Percentiles rank a stretch among this genome's conserved stretches.
phyloP scores from a whole-genome alignment of 2,329 filamentous ascomycete genomes.

The Byssoonygena ceratinophila region DNA sequence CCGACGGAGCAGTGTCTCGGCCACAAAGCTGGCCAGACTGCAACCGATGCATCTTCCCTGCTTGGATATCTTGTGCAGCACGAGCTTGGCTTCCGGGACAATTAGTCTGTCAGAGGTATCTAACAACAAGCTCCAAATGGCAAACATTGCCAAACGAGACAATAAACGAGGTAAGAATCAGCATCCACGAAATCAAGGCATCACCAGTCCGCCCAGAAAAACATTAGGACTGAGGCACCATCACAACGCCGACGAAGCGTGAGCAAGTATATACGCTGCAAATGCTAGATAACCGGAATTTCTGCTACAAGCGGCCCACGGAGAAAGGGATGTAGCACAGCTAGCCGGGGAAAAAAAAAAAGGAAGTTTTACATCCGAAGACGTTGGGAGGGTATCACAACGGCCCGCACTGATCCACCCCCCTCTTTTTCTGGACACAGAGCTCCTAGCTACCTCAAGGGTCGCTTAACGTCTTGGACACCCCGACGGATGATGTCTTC shows the following conservation, averaged over 20 bases:
- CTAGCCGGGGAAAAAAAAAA: slow-evolving; percentile 5
- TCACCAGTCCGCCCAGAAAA: neutral
- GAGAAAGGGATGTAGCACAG: slow-evolving; percentile 1
- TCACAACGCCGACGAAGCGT: slow-evolving; percentile 10
- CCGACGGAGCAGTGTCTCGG: neutral
- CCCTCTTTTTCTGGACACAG: neutral
- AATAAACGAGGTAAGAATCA: neutral
- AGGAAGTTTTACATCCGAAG: neutral
- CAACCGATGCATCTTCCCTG: slow-evolving; percentile 1
- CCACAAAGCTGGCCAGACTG: neutral
- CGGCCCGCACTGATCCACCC: slow-evolving; percentile 10
- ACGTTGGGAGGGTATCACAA: slow-evolving; percentile 9
- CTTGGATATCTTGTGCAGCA: neutral
- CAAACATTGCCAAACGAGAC: neutral
- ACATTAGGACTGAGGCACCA: neutral
- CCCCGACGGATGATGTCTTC: slow-evolving; percentile 64
- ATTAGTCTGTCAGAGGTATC: neutral
- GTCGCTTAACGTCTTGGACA: slow-evolving; percentile 63
- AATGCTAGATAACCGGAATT: neutral
- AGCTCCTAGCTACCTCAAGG: slow-evolving; percentile 47
- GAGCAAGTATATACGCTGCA: slow-evolving; percentile 3
- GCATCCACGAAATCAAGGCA: neutral
- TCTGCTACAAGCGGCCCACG: neutral
- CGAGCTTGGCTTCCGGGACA: slow-evolving; percentile 7
- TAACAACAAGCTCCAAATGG: neutral